Percentiles rank a stretch among this genome's conserved stretches.
phyloP scores from a whole-genome alignment of 1,284 basidiomycete genomes.

The Irpex sp. region DNA sequence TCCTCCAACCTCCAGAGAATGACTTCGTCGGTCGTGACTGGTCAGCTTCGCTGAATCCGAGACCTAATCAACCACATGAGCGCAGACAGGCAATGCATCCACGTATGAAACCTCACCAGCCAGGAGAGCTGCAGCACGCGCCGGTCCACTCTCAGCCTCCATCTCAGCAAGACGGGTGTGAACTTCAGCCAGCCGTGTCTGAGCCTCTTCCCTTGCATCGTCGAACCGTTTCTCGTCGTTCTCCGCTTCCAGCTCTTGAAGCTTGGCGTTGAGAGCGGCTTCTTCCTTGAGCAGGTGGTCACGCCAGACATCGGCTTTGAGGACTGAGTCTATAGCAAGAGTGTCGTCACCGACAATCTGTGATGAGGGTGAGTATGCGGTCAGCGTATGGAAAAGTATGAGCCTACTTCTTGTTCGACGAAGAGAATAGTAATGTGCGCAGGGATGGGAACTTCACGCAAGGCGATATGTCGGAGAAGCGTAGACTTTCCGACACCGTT shows the following conservation, averaged over 20 bases:
- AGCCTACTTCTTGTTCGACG: constrained; percentile 91
- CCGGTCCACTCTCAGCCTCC: constrained; percentile 96
- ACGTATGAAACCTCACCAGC: constrained; percentile 53
- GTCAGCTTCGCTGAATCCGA: constrained; percentile 90
- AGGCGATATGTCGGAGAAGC: constrained; percentile 91
- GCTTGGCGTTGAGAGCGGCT: constrained; percentile 64
- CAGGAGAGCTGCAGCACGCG: constrained; percentile 85
- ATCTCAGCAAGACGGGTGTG: constrained; percentile 92
- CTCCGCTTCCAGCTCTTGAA: constrained; percentile 71
- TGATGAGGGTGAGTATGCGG: not conserved
- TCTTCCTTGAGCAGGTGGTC: constrained; percentile 88
- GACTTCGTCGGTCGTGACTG: constrained; percentile 80
- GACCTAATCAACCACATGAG: constrained; percentile 40
- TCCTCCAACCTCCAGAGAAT: constrained; percentile 98
- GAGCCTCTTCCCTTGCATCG: constrained; percentile 84
- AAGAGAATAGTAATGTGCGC: constrained; percentile 95
- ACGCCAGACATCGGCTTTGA: constrained; percentile 96
- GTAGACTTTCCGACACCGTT: constrained; percentile 98
- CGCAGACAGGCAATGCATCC: not conserved
- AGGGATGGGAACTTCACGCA: constrained; percentile 93
- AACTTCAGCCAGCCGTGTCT: constrained; percentile 85
- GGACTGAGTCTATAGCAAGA: constrained; percentile 86
- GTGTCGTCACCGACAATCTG: constrained; percentile 93
- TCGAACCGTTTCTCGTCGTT: constrained; percentile 75
- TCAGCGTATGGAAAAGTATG: constrained; percentile 1